Evolutionary conservation across 257 asterid genomes (phyloP), one percentile per base, ranked within the genome.

Genomic region (Lycium ferocissimum): DNA sequence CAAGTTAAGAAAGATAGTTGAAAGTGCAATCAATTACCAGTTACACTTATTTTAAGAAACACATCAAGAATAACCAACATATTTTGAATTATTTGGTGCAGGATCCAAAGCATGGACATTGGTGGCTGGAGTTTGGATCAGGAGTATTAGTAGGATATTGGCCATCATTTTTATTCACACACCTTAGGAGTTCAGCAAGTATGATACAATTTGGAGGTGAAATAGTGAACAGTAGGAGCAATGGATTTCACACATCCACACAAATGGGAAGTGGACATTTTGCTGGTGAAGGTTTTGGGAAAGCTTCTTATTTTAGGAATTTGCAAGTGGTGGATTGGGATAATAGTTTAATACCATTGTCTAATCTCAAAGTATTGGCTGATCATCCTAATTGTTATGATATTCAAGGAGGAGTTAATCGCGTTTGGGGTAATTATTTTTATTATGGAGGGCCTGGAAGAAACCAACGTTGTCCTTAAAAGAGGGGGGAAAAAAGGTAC

Each of bases 241-340:
- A 85, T 7, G 92, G 92, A 26, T 85, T 49, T 10, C 94, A 91
- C 82, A 91, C 94, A 14, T 84, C 91, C 2, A 91, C 94, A 10
- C 94, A 91, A 86, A 91, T 91, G 94, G 94, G 94, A 18, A 91
- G 91, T 85, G 94, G 94, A 2, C 94, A 91, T 91, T 91, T 91
- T 85, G 88, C 94, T 4, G 84, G 86, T 10, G 90, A 89, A 89
- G 94, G 94, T 4, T 91, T 89, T 35, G 89, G 89, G 6, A 91
- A 89, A 87, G 91, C 94, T 6, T 89, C 94, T 1, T 91, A 91
- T 81, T 91, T 91, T 45, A 20, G 94, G 9, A 91, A 91, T 85
- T 54, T 91, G 17, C 92, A 91, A 65, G 88, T 89, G 7, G 94
- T 91, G 0, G 94, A 91, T 87, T 91, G 90, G 92, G 92, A 89